Evolutionary conservation across 208 protist genomes (phyloP).

Genomic region (Crithidia expoeki): DNA sequence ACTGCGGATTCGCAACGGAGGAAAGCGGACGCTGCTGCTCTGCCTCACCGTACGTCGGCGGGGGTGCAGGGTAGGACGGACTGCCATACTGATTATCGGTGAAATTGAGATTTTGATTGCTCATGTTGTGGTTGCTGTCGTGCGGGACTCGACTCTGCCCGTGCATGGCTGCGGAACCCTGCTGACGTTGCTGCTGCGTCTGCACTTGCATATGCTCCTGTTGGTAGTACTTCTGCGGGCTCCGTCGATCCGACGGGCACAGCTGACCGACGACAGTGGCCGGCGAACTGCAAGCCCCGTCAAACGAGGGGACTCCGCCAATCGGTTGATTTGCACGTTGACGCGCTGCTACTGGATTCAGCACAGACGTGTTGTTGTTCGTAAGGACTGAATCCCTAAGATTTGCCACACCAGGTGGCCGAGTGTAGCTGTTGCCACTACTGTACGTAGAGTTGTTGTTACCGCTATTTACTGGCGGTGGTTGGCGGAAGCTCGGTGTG

Average conservation of each 20-base stretch:
- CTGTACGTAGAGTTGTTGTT: conserved; percentile 1
- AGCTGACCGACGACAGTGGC: conserved; percentile 1
- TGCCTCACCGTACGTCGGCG: background rate
- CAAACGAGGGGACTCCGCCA: background rate
- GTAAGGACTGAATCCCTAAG: background rate
- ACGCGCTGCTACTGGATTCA: background rate
- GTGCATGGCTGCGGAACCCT: background rate
- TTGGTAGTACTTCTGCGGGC: background rate
- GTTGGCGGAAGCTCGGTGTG: conserved; percentile 8
- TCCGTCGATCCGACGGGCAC: background rate
- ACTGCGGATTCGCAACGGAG: background rate
- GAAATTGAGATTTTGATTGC: background rate
- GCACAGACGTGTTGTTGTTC: background rate
- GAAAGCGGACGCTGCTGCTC: background rate
- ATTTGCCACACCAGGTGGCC: background rate
- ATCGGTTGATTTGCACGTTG: background rate
- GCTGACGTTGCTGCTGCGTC: conserved; percentile 14
- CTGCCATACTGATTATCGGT: background rate
- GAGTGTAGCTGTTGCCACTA: background rate
- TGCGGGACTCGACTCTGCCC: background rate
- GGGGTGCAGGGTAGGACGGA: background rate
- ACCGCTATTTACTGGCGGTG: background rate
- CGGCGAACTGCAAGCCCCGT: background rate
- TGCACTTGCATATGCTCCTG: background rate
- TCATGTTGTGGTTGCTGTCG: background rate